These are phyloP conservation scores for Phaffia rhodozyma DNA, from an alignment of 1,284 basidiomycete species.

Conservation along the genomic window DNA sequence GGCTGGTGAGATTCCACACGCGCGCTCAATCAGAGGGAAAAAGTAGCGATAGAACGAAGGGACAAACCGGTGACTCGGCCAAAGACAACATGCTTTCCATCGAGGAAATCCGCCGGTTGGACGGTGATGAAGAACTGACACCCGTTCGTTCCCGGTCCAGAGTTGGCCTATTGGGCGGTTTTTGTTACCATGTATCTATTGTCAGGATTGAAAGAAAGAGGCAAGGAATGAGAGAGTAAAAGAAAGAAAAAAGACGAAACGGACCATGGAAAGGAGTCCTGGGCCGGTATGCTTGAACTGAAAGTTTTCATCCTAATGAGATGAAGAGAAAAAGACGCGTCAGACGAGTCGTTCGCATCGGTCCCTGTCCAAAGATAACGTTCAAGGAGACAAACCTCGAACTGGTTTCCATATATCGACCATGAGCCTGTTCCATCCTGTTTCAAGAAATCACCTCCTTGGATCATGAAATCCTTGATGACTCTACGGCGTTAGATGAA, in stretches of 20 bases:
- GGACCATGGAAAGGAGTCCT: constrained; percentile 73
- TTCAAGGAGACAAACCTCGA: constrained; percentile 47
- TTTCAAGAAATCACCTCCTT: constrained; percentile 79
- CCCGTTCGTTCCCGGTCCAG: constrained; percentile 81
- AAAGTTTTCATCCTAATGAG: constrained; percentile 82
- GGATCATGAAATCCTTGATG: constrained; percentile 52
- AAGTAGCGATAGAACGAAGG: background rate
- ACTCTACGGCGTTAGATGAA: background rate
- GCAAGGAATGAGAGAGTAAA: background rate
- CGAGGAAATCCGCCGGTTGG: constrained; percentile 82
- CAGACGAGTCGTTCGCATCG: background rate
- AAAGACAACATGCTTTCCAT: constrained; percentile 89
- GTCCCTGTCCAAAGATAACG: background rate
- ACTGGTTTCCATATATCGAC: constrained; percentile 88
- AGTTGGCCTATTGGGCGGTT: constrained; percentile 57
- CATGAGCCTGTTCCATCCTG: constrained; percentile 83
- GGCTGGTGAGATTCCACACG: constrained; percentile 17
- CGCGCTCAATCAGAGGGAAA: background rate
- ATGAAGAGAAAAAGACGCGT: constrained; percentile 16
- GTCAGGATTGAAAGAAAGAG: no score
- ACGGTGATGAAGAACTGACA: constrained; percentile 95
- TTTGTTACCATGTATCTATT: background rate
- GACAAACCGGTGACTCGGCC: constrained; percentile 59
- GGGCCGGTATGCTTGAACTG: constrained; percentile 73
- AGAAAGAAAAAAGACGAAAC: constrained; percentile 17